Evolutionary conservation across 441 rosid species (phyloP).

Genomic region (Syzygium syzygioides): DNA sequence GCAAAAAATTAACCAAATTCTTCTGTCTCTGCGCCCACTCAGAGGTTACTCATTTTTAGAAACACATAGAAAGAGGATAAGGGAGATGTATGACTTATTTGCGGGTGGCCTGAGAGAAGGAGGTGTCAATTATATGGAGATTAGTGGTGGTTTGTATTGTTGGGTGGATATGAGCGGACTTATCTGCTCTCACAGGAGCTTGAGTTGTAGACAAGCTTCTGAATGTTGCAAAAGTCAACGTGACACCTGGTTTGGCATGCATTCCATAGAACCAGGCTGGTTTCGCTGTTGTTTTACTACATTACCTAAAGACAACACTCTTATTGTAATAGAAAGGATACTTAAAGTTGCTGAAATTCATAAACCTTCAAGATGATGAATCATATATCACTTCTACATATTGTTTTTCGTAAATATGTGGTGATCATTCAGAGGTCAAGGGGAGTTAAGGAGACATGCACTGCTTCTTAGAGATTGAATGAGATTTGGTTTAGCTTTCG

Average conservation of each 20-base stretch:
- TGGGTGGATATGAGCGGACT: slow-evolving; percentile 78
- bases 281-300: too few relatives aligned
- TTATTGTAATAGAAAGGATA: too few relatives aligned
- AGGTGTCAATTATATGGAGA: slow-evolving; percentile 43
- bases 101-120: slow-evolving; percentile 44
- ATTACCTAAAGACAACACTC: too few relatives aligned
- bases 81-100: slow-evolving; percentile 29
- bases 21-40: slow-evolving; percentile 49
- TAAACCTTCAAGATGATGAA: slow-evolving; percentile 25
- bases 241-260: slow-evolving; percentile 17
- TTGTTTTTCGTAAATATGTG: background rate
- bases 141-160: slow-evolving; percentile 55
- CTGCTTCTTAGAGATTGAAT: background rate
- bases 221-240: slow-evolving; percentile 63
- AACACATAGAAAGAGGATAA: slow-evolving; percentile 40
- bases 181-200: slow-evolving; percentile 57
- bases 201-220: slow-evolving; percentile 64
- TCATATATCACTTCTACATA: background rate
- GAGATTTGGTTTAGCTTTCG: background rate
- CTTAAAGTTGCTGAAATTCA: slow-evolving; percentile 27
- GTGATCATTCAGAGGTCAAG: background rate
- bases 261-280: too few relatives aligned
- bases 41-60: slow-evolving; percentile 42
- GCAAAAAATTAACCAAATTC: slow-evolving; percentile 49
- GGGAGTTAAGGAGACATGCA: background rate